Evolutionary conservation across 2,329 filamentous ascomycete genomes (phyloP), one percentile per base, ranked within the genome.

Genomic region (Helotiales sp.): DNA sequence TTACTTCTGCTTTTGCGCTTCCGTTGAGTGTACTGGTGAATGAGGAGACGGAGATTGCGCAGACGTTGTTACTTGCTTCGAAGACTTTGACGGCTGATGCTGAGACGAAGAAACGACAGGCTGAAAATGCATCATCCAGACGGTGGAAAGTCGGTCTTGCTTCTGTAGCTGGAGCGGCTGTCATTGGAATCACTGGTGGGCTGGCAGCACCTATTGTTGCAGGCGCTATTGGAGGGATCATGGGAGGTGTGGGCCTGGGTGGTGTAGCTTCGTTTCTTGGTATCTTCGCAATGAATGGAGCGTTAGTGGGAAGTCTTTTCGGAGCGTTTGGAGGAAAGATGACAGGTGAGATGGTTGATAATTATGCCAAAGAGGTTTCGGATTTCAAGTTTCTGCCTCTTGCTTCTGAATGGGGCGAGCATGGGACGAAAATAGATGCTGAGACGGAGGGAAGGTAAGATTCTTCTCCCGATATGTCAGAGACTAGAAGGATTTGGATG

Each of bases 141-240:
- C 90, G 91, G 76, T 96, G 92, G 92, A 97, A 97, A 78, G 93
- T 97, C 24, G 93, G 93, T 0, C 82, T 97, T 20, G 94, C 93
- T 0, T 92, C 91, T 5, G 92, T 96, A 0, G 93, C 92, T 0
- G 94, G 94, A 10, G 94, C 94, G 1, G 92, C 92, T 0, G 82
- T 97, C 1, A 94, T 97, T n/a, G 94, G 94, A 6, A 87, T 97
- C 3, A 97, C 93, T 0, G 94, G 94, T 20, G 94, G 94, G 1
- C 83, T 97, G n/a, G 94, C 94, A 0, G 93, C 94, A 0, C 94
- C 94, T 0, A 83, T 97, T 13, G 90, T 97, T 15, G 94, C 94
- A 3, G 93, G 93, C 3, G 93, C 93, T 0, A 85, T 97, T 15
- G 93, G 93, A 2, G 90, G 90, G 0, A 84, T 97, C 1, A 92